Evolutionary conservation across 257 asterid genomes (phyloP), one percentile per base, ranked within the genome.

Genomic region (Solanum lignicaule): DNA sequence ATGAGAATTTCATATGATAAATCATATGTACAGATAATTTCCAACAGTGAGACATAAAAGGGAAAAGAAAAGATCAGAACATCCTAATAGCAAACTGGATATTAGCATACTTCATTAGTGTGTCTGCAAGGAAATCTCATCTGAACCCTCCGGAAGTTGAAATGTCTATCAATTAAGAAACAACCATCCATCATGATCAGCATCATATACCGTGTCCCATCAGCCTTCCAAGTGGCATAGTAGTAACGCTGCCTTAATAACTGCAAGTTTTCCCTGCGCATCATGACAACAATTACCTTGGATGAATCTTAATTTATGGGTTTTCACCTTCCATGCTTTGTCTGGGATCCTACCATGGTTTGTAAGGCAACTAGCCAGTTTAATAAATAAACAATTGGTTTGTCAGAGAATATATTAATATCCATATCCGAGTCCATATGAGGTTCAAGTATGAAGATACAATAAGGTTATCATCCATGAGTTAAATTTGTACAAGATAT

Each of bases 211-310:
- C 99, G 93, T 39, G 99, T 97, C 85, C 99, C 99, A 91, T 97
- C 99, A 90, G 99, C 99, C 90, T 97, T 97, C 99, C 99, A 97
- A 68, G 99, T 97, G n/a, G 99, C 98, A 88, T 95, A 97, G 92
- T 97, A 97, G 91, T 97, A 97, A 3, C 98, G 95, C 75, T 97
- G 99, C 91, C 98, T 93, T 89, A 97, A 91, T 89, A 96, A 88
- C 88, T 95, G 98, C 86, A 97, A 93, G 92, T 95, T 97, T 87
- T 97, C 99, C 92, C 99, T 97, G 98, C 90, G 88, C 74, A 23
- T 33, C 35, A 85, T 25, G 65, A 85, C 38, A 85, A 62, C 41
- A 33, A 85, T 62, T 85, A 48, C 66, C 78, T 84, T 62, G 52
- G 58, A 27, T 68, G 73, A 84, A 60, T 46, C 31, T 72, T 60